Base-by-base conservation (phyloP, 805 yeast genomes). In the Candida yuanshanica region DNA sequence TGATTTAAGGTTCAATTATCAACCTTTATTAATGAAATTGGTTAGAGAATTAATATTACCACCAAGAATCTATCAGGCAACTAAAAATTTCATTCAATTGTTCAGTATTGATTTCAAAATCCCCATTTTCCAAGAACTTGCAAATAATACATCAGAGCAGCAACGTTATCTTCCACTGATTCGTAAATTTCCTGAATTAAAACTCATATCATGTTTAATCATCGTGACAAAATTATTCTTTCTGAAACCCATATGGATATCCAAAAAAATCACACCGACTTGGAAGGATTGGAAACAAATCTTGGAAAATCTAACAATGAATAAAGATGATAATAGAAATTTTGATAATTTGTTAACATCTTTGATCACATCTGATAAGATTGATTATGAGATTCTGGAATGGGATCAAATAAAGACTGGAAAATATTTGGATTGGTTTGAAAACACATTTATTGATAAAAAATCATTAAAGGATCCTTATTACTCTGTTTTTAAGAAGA, bases 391-490 rank as follows among this genome's bases (percentile, higher is more conserved):
- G 13, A 51, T 79, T 4, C 37, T 68, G 10, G 55, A 59, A 12
- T 77, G 87, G 82, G 61, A 67, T 33, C 69, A 70, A n/a, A 51
- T 53, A 2, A 64, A 72, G 41, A 64, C 70, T 3, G 65, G 66
- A 4, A 56, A 64, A 21, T 83, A 78, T 55, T 55, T 79, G 21
- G 62, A 69, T 18, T 75, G 83, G 78, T 66, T 74, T 38, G 60
- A 66, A 38, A 65, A 17, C 8, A 41, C 27, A 12, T 38, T 35
- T 16, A 20, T 35, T n/a, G 42, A 35, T 20, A 12, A 32, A n/a
- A 65, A 9, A 57, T 56, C 29, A 37, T 67, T 12, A 22, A 43
- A 48, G 5, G 35, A 41, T 7, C 49, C 63, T 58, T 47, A 48
- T 4, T 21, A 42, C 2, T 24, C 47, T 2, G 36, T 56, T 5